A percentile compares a stretch with the other conserved stretches of the same genome.
Conservation (phyloP, 163 green algal genomes). For the Scenedesmus sp. region DNA sequence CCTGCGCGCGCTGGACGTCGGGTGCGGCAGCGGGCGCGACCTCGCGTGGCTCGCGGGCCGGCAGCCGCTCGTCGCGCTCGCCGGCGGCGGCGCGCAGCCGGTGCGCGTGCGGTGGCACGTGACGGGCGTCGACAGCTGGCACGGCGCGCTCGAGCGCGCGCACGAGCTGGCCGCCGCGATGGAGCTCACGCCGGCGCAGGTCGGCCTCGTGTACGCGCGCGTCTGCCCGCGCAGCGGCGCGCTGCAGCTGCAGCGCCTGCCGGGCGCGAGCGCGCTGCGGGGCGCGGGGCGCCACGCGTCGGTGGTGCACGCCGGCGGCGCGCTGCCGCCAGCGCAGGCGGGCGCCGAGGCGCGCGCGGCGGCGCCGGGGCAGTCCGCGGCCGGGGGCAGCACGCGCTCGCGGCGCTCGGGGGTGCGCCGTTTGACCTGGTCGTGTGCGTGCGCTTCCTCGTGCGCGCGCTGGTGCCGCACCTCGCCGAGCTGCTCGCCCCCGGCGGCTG, state of each 20-base stretch:
- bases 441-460: constrained; percentile 50
- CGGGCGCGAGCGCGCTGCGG: constrained; percentile 25
- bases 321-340: too few relatives aligned
- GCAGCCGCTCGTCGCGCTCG: not conserved
- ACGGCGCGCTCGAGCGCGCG: constrained; percentile 44
- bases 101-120: constrained; percentile 41
- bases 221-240: not conserved
- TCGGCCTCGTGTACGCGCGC: constrained; percentile 13
- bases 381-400: too few relatives aligned
- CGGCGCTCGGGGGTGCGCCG: too few relatives aligned
- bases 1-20: constrained; percentile 51
- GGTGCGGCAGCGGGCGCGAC: constrained; percentile 60
- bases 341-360: too few relatives aligned
- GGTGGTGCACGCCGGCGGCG: constrained; percentile 1
- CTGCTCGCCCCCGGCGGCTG: constrained; percentile 50
- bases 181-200: constrained; percentile 32
- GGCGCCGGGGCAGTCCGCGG: too few relatives aligned
- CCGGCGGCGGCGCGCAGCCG: constrained; percentile 2
- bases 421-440: constrained; percentile 58
- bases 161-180: constrained; percentile 40
- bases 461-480: constrained; percentile 34
- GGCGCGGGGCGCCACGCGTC: not conserved
- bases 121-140: constrained; percentile 51
- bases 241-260: constrained; percentile 30
- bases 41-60: constrained; percentile 51